Percentiles rank a stretch among this genome's conserved stretches.
These are phyloP conservation scores for Geranomyces variabilis DNA, from an alignment of 192 early-diverging fungal genomes.

Conservation along the genomic window DNA sequence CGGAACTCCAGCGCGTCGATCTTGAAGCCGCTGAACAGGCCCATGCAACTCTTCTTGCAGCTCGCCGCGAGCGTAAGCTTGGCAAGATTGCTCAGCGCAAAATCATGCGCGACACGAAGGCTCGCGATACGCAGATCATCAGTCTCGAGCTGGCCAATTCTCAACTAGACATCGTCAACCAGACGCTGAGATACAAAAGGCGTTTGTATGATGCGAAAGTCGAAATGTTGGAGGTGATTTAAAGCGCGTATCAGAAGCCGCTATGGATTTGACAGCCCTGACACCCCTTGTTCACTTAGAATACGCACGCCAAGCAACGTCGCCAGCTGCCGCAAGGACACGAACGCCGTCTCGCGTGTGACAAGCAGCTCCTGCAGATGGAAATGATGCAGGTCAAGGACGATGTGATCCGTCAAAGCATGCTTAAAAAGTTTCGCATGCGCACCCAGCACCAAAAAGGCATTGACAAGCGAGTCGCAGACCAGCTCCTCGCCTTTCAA, in stretches of 20 bases:
- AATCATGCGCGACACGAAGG: constrained; percentile 33
- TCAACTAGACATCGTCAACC: constrained; percentile 15
- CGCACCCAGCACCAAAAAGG: constrained; percentile 26
- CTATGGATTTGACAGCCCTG: too few relatives aligned
- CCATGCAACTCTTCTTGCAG: constrained; percentile 6
- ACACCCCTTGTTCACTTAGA: too few relatives aligned
- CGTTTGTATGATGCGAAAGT: constrained; percentile 29
- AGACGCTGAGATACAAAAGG: constrained; percentile 25
- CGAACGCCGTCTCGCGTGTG: constrained; percentile 25
- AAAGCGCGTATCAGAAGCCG: neutral
- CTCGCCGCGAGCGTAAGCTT: constrained; percentile 31
- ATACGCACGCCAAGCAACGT: constrained; percentile 36
- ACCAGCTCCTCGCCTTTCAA: constrained; percentile 39
- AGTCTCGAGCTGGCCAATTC: constrained; percentile 26
- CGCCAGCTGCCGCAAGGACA: constrained; percentile 29
- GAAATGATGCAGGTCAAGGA: constrained; percentile 30
- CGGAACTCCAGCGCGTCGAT: constrained; percentile 15
- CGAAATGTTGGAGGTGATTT: constrained; percentile 38
- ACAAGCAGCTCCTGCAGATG: constrained; percentile 30
- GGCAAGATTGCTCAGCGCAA: constrained; percentile 32
- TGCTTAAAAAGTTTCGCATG: constrained; percentile 40
- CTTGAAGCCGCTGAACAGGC: neutral
- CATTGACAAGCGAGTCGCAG: constrained; percentile 30
- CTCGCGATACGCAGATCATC: constrained; percentile 26
- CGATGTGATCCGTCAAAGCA: constrained; percentile 11